Base-by-base conservation (phyloP, 108 stramenopile species). In the Cyclotella baltica region DNA sequence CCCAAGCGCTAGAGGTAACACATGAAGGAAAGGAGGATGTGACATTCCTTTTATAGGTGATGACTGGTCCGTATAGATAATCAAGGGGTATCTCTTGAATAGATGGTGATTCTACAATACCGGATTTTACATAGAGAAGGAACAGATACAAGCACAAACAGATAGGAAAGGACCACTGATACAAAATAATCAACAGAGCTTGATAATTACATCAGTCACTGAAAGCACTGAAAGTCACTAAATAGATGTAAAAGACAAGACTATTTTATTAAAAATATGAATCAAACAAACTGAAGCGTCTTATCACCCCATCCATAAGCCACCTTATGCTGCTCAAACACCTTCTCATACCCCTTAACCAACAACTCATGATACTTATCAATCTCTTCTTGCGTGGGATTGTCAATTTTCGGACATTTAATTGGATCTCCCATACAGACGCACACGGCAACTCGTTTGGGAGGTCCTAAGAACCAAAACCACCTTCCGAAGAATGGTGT, bases 391-490 rank as follows among this genome's bases (percentile, higher is more conserved):
- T 88, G 84, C 20, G 90, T 84, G 16, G 88, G 88, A 47, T 86
- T 76, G 11, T 72, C 86, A 47, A 85, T 85, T 66, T 84, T 68
- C 4, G 90, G 90, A 58, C 87, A 87, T 55, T 57, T 33, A 19
- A 91, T 66, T 13, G 90, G 88, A 30, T 91, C 85, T 28, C 88
- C 90, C 53, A 91, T 34, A 56, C 88, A 88, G 19, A 89, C 59
- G 10, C 73, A 59, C 20, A 88, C 67, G 11, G 88, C 63, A 33
- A 84, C 61, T 0, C 88, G 73, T 13, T 63, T 51, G 6, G 90
- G 88, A 31, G 90, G 90, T 33, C 90, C 90, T 46, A 91, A 55
- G 53, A 91, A 89, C 90, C 90, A 91, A 4, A 73, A 73, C 3
- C 40, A 87, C 47, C 90, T 72, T 25, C 90, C 90, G 75, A 89